Evolutionary conservation across 202 grass and related monocot species (phyloP), one percentile per base, ranked within the genome.

Genomic region (Musa balbisiana): DNA sequence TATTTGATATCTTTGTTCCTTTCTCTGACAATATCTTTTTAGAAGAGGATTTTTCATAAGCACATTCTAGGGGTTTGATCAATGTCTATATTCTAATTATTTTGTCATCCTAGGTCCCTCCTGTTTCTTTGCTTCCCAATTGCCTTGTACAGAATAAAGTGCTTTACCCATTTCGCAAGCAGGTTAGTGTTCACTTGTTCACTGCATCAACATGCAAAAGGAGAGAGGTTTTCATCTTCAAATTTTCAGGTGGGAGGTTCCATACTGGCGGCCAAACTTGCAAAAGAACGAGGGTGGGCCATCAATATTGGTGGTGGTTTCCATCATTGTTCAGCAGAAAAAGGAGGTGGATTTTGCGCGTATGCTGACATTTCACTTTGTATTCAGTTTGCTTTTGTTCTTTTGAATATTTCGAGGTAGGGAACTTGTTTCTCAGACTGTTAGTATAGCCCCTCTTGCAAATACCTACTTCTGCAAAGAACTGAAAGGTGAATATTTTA

Each of bases 281-380:
- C 94, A 12, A 11, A 89, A 22, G 88, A 98, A 55, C 91, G 86
- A 85, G 86, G 88, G 56, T 97, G 94, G 86, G 79, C 88, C 10
- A 89, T 97, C 69, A 97, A 98, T 83, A 71, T 92, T 13, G 94
- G 94, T 76, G 94, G 94, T 69, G 90, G 90, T 67, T 98, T 98
- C 65, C 94, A 98, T 58, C 94, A 98, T 88, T 98, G 94, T 83
- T 98, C 88, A 0, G 81, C 90, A 24, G 78, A 85, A 67, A 79
- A 88, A 85, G 88, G 90, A 62, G 94, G 90, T 67, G 90, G 87
- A 24, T 96, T 96, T 83, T 96, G 88, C 78, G 92, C 81, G 23
- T 96, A 96, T 53, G 88, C 88, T 50, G 88, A 96, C 84, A 91
- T 96, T 82, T 82, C 92, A 11, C 88, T 91, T 80, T 86, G 82